A percentile compares a stretch with the other conserved stretches of the same genome.
These are phyloP conservation scores for Exophiala xenobiotica DNA, from an alignment of 2,329 filamentous ascomycete species.

Conservation along the genomic window DNA sequence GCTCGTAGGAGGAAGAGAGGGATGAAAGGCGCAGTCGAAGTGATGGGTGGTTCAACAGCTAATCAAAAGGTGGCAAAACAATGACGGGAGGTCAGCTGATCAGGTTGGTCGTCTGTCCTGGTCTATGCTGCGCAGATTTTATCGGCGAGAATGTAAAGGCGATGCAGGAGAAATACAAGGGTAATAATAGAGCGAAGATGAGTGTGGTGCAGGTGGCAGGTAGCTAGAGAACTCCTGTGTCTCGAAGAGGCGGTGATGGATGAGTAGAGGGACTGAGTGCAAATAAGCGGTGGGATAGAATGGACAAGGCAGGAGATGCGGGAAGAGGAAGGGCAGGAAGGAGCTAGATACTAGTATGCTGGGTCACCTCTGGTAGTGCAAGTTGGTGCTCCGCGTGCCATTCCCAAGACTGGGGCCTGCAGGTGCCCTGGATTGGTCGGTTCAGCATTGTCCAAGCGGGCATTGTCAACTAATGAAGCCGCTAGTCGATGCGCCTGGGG, in stretches of 20 bases:
- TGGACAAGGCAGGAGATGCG: conserved; percentile 9
- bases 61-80: conserved; percentile 29
- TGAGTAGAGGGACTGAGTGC: conserved; percentile 1
- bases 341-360: no score
- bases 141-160: background rate
- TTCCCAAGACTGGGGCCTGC: no score
- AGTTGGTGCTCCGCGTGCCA: no score
- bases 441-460: background rate
- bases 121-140: background rate
- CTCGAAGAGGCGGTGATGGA: conserved; percentile 4
- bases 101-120: background rate
- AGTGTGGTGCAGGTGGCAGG: conserved; percentile 2
- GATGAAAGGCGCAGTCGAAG: conserved; percentile 10
- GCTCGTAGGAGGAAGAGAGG: conserved; percentile 2
- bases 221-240: background rate
- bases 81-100: conserved; percentile 20
- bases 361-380: no score
- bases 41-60: conserved; percentile 12
- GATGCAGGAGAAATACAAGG: background rate
- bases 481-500: conserved; percentile 4
- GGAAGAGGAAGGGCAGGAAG: conserved; percentile 8
- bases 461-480: background rate
- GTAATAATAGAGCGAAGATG: background rate
- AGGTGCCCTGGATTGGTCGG: no score
- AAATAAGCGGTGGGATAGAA: conserved; percentile 5